These are phyloP conservation scores for Berberis vulgaris DNA, from an alignment of 164 flowering plant species.

Conservation along the genomic window DNA sequence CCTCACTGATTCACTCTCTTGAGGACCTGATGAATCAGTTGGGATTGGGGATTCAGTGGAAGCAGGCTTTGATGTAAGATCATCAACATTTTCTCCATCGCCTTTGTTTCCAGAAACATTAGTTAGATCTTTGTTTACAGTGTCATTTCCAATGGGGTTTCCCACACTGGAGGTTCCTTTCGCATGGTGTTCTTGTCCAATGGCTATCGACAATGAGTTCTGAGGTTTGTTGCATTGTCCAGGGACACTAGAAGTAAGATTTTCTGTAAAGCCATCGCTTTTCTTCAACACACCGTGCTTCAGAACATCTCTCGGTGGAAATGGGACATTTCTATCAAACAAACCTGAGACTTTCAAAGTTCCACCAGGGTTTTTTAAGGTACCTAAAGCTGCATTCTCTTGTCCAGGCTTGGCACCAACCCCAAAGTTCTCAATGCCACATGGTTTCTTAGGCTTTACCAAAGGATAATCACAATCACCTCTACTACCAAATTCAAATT, in stretches of 20 bases:
- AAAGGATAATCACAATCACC: neutral
- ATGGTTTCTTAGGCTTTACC: conserved; percentile 12
- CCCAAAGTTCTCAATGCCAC: neutral
- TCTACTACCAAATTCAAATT: conserved; percentile 1
- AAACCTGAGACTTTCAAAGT: conserved; percentile 5
- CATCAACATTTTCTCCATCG: conserved; percentile 15
- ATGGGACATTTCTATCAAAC: conserved; percentile 6
- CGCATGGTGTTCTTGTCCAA: conserved; percentile 4
- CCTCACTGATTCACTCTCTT: conserved; percentile 27
- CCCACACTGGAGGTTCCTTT: conserved; percentile 1
- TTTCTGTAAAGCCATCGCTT: conserved; percentile 17
- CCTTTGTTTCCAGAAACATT: conserved; percentile 4
- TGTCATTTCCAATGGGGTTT: neutral
- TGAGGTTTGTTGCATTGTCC: conserved; percentile 1
- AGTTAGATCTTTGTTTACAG: conserved; percentile 8
- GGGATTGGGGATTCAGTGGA: conserved; percentile 27
- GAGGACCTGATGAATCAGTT: conserved; percentile 20
- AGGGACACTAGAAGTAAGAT: neutral
- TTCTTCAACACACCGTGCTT: conserved; percentile 10
- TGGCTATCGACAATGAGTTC: conserved; percentile 2
- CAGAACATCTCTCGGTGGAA: conserved; percentile 5
- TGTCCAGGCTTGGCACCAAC: conserved; percentile 3
- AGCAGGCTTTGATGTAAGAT: conserved; percentile 18
- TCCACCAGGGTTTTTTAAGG: conserved; percentile 8
- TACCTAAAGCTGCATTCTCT: conserved; percentile 5